Base-by-base conservation (phyloP, 2,329 filamentous ascomycete genomes). In the Colletotrichum lupini region DNA sequence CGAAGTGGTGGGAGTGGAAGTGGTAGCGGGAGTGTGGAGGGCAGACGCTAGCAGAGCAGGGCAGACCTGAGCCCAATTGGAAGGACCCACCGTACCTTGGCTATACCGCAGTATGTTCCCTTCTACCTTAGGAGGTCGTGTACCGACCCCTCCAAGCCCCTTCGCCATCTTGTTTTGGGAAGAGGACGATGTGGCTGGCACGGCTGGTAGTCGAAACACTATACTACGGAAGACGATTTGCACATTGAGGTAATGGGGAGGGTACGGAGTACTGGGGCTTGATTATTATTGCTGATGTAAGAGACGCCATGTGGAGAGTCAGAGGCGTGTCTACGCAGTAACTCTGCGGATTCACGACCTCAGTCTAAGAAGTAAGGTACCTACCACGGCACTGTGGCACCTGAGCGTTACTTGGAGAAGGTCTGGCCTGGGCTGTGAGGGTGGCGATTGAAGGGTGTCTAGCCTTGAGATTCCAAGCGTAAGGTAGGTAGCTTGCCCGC, bases 1-100 rank as follows among this genome's bases (percentile, higher is more conserved):
- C 55, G 22, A 60, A 42, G 62, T 60, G 42, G n/a, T 61, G 59
- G 22, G 49, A 42, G 24, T 65, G 62, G 22, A 30, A 42, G 24
- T 65, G 62, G 22, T 30, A 42, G 24, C 56, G 52, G 22, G 30
- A 42, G 24, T 65, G 62, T 37, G 53, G 63, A 58, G 53, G 63
- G 4, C 35, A 19, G 19, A n/a, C 28, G 61, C 60, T 53, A 53
- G 28, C 32, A 55, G n/a, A 24, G 12, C n/a, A 37, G 42, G 19
- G 42, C 42, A 49, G 42, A 35, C 32, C 32, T 12, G 32, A 49
- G 42, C 42, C 42, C 42, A 49, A 8, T 49, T 49, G 42, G 7
- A 49, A 49, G 16, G 9, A n/a, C 61, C 61, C 61, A 55, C 28
- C 35, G 6, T n/a, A 63, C 19, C 60, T 35, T 14, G 6, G 37